Percentiles rank a stretch among this genome's conserved stretches.
Evolutionary conservation across 108 stramenopile species (phyloP).

Genomic region (Cyclotella baltica): DNA sequence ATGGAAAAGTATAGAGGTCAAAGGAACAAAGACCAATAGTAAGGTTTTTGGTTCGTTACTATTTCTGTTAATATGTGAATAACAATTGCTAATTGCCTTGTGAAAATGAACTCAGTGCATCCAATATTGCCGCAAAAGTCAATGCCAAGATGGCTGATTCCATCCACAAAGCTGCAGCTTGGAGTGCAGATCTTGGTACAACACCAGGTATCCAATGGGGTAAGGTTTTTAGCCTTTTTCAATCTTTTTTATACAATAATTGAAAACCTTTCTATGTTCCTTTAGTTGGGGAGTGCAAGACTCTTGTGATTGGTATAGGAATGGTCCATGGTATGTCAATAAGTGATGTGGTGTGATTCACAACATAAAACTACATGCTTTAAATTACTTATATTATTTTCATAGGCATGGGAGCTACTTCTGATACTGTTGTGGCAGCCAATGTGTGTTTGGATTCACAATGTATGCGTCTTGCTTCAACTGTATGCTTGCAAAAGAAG

Average conservation of each 20-base stretch:
- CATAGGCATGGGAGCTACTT: constrained; percentile 25
- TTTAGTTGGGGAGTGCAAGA: constrained; percentile 37
- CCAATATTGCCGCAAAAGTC: constrained; percentile 41
- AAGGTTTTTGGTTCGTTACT: not conserved
- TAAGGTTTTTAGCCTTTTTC: constrained; percentile 1
- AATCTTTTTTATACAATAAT: not conserved
- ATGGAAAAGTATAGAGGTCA: constrained; percentile 13
- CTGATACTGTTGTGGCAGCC: constrained; percentile 38
- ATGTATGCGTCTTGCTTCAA: constrained; percentile 39
- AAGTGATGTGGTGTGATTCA: too few species aligned
- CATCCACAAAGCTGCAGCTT: constrained; percentile 24
- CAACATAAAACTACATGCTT: too few species aligned
- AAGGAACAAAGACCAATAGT: constrained; percentile 40
- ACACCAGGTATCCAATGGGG: constrained; percentile 25
- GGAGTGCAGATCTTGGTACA: constrained; percentile 11
- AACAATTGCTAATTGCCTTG: not conserved
- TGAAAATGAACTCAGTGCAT: constrained; percentile 25
- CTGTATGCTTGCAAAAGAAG: constrained; percentile 35
- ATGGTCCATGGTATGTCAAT: constrained; percentile 46
- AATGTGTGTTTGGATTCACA: constrained; percentile 39
- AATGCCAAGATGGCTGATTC: constrained; percentile 33
- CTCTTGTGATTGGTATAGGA: constrained; percentile 49
- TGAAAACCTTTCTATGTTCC: not conserved
- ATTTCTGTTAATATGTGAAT: not conserved
- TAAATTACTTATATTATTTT: too few species aligned